Base-by-base conservation (phyloP, 192 early-diverging fungal genomes). In the Backusella tuberculispora region DNA sequence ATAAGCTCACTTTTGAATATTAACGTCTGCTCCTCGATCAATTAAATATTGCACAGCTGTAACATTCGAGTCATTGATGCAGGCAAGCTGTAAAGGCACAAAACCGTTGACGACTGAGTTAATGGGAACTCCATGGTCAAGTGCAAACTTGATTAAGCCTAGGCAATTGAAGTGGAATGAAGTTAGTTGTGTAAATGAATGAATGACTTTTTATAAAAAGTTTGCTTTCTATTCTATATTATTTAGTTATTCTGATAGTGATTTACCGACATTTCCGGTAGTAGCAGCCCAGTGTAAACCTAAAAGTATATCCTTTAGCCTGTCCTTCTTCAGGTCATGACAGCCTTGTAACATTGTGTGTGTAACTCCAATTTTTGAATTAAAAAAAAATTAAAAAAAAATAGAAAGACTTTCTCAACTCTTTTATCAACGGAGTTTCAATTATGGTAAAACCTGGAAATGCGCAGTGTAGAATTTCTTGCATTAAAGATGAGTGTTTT, bases 51-150 rank as follows among this genome's bases (percentile, higher is more conserved):
- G 88, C 53, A 91, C 81, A 5, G 91, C 83, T 5, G 86, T 75
- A 13, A 87, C 73, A 42, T 87, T 85, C 9, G 80, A 81, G 24
- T 82, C 86, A 68, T 87, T 89, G 13, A 83, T 82, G 64, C 91
- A 90, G 1, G 91, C 90, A 4, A 90, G 72, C 74, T 93, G 92
- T 66, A 93, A 83, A n/a, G 92, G 83, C 66, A 89, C 80, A 47
- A 91, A 80, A 13, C 92, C 92, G 46, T 89, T 90, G 24, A 85
- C 63, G 14, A 83, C 80, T 26, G 90, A 88, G 75, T 92, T 86
- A 66, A 92, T 85, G 1, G 87, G 81, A 66, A 87, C 89, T 19
- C 92, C 92, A 79, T 89, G 85, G 53, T 89, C 88, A 15, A 89
- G 75, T n/a, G 88, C 87, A 78, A 88, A 89, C 73, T 89, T 89